phyloP scores from a whole-genome alignment of 2,329 filamentous ascomycete species.

The Venturia nashicola region DNA sequence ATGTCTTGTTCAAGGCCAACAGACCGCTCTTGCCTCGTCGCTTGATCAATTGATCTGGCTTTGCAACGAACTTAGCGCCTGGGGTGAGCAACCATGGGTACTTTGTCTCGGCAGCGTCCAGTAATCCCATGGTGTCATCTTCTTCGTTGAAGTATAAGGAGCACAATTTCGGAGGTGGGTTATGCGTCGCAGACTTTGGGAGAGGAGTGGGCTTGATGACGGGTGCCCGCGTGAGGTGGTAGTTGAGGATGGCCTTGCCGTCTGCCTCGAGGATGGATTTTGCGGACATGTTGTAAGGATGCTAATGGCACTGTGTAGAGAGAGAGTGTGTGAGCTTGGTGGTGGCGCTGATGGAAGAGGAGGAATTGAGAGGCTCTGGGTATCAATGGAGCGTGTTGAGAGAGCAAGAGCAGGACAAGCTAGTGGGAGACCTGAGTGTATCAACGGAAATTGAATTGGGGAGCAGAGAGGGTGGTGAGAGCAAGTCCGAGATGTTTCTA shows the following conservation, averaged over 20 bases:
- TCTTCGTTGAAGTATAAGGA: constrained; percentile 89
- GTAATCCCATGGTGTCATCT: constrained; percentile 66
- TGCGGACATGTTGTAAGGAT: constrained; percentile 59
- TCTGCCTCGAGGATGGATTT: constrained; percentile 98
- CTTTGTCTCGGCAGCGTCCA: constrained; percentile 90
- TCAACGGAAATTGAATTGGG: constrained; percentile 1
- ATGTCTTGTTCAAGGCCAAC: constrained; percentile 91
- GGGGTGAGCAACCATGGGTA: constrained; percentile 87
- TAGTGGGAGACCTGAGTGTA: not conserved
- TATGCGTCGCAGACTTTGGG: constrained; percentile 72
- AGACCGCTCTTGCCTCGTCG: constrained; percentile 97
- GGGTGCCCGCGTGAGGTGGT: constrained; percentile 94
- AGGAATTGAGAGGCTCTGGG: not conserved
- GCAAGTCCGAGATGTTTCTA: constrained; percentile 2
- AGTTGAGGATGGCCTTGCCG: constrained; percentile 99
- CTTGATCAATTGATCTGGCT: constrained; percentile 99
- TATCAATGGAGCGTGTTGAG: not conserved
- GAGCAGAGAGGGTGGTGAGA: not conserved
- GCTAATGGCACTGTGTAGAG: constrained; percentile 13
- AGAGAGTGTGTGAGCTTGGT: constrained; percentile 17
- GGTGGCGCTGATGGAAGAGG: constrained; percentile 9
- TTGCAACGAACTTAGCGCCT: constrained; percentile 89
- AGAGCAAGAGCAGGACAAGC: not conserved
- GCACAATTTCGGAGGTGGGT: constrained; percentile 80
- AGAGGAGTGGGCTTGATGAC: constrained; percentile 98